These are phyloP conservation scores for Candida hispaniensis DNA, from an alignment of 805 yeast species.

Conservation along the genomic window DNA sequence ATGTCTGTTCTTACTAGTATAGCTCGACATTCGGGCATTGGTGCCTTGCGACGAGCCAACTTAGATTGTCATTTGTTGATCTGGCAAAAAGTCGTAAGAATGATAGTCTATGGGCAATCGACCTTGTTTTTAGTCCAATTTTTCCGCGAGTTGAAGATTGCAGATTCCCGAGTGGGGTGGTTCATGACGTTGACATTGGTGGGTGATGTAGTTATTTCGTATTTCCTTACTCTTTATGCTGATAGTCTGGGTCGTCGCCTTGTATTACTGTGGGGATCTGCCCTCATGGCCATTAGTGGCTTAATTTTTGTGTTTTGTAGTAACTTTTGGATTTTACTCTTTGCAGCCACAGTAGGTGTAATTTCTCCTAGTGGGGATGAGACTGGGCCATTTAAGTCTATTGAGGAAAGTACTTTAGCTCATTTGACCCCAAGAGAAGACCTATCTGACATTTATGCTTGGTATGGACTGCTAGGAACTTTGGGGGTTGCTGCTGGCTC, in stretches of 20 bases:
- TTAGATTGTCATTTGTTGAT: too few relatives aligned
- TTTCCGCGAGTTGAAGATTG: conserved; percentile 34
- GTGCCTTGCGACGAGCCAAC: too few relatives aligned
- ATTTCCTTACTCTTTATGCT: conserved; percentile 36
- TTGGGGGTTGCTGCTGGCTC: conserved; percentile 40
- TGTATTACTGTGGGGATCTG: conserved; percentile 33
- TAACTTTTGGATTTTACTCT: conserved; percentile 30
- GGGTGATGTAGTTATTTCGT: conserved; percentile 44
- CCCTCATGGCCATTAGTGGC: conserved; percentile 37
- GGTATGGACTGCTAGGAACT: conserved; percentile 44
- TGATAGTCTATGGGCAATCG: conserved; percentile 33
- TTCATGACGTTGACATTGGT: conserved; percentile 40
- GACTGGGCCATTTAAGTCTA: conserved; percentile 47
- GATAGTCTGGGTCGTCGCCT: conserved; percentile 40
- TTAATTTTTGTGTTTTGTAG: conserved; percentile 31
- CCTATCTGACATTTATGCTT: conserved; percentile 45
- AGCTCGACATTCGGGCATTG: too few relatives aligned
- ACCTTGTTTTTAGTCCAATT: conserved; percentile 35
- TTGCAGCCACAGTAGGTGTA: conserved; percentile 39
- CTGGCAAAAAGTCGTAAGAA: conserved; percentile 19
- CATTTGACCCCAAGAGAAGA: conserved; percentile 34
- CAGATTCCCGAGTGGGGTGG: conserved; percentile 37
- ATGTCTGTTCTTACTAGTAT: too few relatives aligned
- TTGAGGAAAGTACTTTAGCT: conserved; percentile 46
- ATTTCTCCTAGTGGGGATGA: conserved; percentile 50